Evolutionary conservation across 1,284 basidiomycete genomes (phyloP).

Genomic region (Coriolopsis trogii): DNA sequence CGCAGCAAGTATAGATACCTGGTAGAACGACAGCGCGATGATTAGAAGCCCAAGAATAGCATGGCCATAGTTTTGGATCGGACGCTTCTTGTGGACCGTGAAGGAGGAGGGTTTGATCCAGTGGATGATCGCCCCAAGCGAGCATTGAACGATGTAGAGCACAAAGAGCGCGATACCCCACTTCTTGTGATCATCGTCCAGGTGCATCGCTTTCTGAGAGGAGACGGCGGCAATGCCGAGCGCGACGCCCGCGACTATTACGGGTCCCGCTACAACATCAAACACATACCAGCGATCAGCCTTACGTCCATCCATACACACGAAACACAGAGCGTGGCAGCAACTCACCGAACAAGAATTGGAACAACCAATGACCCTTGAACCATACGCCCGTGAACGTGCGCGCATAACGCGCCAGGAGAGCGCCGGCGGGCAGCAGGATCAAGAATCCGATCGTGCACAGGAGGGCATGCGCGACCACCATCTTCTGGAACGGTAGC

Average conservation of each 20-base stretch:
- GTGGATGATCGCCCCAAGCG: conserved; percentile 63
- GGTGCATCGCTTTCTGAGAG: conserved; percentile 40
- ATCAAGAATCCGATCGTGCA: conserved; percentile 36
- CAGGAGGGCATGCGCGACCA: conserved; percentile 42
- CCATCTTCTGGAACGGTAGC: conserved; percentile 32
- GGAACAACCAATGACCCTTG: conserved; percentile 33
- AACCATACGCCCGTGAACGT: conserved; percentile 35
- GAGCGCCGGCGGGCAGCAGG: conserved; percentile 33
- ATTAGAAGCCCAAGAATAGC: conserved; percentile 55
- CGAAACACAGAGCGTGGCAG: conserved; percentile 1
- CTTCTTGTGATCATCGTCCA: conserved; percentile 58
- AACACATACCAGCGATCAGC: neutral
- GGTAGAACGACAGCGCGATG: conserved; percentile 53
- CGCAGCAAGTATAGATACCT: conserved; percentile 39
- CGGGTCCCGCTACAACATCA: conserved; percentile 39
- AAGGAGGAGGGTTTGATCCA: conserved; percentile 48
- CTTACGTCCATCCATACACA: neutral
- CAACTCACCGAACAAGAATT: conserved; percentile 27
- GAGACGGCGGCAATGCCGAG: conserved; percentile 52
- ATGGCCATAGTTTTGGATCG: conserved; percentile 61
- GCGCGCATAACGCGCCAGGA: conserved; percentile 35
- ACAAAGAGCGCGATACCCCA: conserved; percentile 62
- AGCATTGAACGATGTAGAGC: conserved; percentile 61
- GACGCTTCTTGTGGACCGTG: conserved; percentile 37
- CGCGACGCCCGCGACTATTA: conserved; percentile 52